phyloP scores from a whole-genome alignment of 768 basidiomycete genomes.

The Serendipita vermifera region DNA sequence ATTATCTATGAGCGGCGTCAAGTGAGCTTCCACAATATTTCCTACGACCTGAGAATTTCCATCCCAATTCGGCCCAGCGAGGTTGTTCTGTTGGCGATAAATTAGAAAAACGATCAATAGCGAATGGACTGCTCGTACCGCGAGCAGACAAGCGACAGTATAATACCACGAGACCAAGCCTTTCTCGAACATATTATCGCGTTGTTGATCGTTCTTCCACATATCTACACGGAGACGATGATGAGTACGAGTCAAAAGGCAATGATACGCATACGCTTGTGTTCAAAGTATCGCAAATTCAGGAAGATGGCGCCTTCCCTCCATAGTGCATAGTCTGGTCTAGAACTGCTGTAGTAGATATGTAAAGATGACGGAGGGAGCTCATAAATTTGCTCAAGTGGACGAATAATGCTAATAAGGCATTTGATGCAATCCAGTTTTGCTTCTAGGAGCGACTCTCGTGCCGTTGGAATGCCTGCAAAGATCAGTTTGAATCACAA shows the following conservation, averaged over 20 bases:
- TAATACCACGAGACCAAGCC: slow-evolving; percentile 88
- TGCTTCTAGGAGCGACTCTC: slow-evolving; percentile 15
- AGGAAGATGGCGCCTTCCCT: slow-evolving; percentile 76
- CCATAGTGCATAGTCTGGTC: slow-evolving; percentile 87
- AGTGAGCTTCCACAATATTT: too few relatives aligned
- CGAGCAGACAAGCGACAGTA: slow-evolving; percentile 82
- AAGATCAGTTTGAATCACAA: slow-evolving; percentile 4
- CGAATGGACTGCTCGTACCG: slow-evolving; percentile 20
- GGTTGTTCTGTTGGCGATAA: not conserved
- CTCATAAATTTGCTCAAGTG: slow-evolving; percentile 58
- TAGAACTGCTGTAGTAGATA: slow-evolving; percentile 70
- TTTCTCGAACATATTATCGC: slow-evolving; percentile 34
- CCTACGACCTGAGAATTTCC: too few relatives aligned
- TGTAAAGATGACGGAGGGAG: slow-evolving; percentile 64
- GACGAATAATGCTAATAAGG: slow-evolving; percentile 56
- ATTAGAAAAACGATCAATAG: not conserved
- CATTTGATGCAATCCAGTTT: slow-evolving; percentile 35
- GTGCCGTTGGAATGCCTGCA: slow-evolving; percentile 43
- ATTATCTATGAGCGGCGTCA: too few relatives aligned
- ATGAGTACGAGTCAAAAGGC: slow-evolving; percentile 9
- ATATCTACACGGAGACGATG: not conserved
- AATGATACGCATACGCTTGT: slow-evolving; percentile 56
- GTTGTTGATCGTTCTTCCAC: slow-evolving; percentile 57
- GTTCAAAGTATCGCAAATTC: slow-evolving; percentile 72
- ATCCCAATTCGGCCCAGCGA: too few relatives aligned